Conservation (phyloP, 2,329 filamentous ascomycete species). For the Colletotrichum viniferum region DNA sequence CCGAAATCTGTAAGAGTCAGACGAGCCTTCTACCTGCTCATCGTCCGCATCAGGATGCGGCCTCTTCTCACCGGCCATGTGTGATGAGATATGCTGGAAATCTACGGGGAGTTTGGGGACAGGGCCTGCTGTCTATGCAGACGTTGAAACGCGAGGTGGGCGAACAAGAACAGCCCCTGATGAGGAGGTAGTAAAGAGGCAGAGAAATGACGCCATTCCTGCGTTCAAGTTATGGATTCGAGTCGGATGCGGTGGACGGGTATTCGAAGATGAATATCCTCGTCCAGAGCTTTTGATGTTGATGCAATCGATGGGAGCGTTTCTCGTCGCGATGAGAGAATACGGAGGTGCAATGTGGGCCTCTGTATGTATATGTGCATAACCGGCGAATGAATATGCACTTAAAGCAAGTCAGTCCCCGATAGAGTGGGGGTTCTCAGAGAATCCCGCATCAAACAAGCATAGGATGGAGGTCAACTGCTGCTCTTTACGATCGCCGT, state of each 20-base stretch:
- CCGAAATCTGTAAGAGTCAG: background rate
- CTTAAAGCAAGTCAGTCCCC: background rate
- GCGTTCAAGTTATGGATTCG: background rate
- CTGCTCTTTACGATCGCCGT: background rate
- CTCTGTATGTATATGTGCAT: background rate
- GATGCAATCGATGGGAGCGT: background rate
- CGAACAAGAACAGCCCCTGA: background rate
- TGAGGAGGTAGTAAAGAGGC: rapidly evolving
- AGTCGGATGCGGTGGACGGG: background rate
- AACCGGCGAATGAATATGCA: rapidly evolving
- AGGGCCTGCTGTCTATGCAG: background rate
- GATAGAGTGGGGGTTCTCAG: background rate
- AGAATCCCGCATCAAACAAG: background rate
- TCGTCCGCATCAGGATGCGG: background rate
- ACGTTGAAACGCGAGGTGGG: background rate
- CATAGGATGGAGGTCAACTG: background rate
- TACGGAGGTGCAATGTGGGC: background rate
- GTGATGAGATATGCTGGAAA: no score
- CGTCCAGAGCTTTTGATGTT: background rate
- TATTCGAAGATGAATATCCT: background rate
- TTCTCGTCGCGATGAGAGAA: background rate
- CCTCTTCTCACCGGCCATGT: background rate
- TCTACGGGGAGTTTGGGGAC: no score
- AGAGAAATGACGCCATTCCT: background rate
- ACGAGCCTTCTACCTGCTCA: background rate